Evolutionary conservation across 106 monocot genomes (phyloP).

Genomic region (Gastrodia elata): DNA sequence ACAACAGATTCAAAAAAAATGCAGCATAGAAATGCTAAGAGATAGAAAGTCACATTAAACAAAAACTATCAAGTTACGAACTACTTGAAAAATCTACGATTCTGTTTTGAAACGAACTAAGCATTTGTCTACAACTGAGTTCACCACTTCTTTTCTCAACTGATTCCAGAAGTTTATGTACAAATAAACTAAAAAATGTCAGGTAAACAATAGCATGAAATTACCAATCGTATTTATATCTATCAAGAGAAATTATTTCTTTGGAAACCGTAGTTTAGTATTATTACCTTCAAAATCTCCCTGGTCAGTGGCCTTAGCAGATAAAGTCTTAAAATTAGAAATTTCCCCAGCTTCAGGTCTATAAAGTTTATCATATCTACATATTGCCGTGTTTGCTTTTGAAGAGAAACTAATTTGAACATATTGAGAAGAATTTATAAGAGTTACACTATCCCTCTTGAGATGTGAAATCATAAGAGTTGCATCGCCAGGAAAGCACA

Average conservation of each 20-base stretch:
- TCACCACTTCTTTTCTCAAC: neutral
- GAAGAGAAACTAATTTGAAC: constrained; percentile 1
- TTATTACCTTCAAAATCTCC: neutral
- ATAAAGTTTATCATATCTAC: neutral
- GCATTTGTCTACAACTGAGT: neutral
- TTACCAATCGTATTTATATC: constrained; percentile 10
- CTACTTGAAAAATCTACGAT: neutral
- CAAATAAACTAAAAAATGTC: neutral
- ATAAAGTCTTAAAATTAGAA: constrained; percentile 1
- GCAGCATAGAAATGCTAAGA: neutral
- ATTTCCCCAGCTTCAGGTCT: constrained; percentile 3
- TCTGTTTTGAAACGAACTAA: constrained; percentile 1
- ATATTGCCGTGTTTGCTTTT: constrained; percentile 4
- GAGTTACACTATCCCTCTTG: constrained; percentile 16
- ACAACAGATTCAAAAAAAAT: neutral
- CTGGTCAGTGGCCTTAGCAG: neutral
- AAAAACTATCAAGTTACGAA: neutral
- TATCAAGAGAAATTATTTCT: neutral
- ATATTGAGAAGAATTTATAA: constrained; percentile 8
- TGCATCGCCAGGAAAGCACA: constrained; percentile 83
- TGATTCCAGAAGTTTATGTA: neutral
- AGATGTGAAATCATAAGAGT: constrained; percentile 77
- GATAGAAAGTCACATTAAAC: neutral
- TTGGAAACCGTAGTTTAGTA: neutral
- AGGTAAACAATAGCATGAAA: neutral